These are phyloP conservation scores for Paecilomyces formosus DNA, from an alignment of 2,329 filamentous ascomycete species.

Conservation along the genomic window DNA sequence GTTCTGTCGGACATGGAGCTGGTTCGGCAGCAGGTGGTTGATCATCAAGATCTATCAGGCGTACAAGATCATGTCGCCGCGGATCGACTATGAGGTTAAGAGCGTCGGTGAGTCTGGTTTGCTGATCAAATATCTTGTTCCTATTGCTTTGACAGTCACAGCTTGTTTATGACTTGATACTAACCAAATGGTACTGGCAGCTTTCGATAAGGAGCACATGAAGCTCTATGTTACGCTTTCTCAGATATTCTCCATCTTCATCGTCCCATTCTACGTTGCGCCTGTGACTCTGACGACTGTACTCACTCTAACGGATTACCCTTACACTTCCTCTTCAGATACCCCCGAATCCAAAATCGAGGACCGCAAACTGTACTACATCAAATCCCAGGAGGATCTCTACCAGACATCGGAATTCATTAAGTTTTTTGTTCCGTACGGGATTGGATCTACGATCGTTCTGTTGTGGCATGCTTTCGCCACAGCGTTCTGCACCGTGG, in stretches of 20 bases:
- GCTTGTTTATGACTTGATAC: background rate
- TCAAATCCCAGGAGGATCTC: constrained; percentile 68
- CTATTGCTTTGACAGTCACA: background rate
- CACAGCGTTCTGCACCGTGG: constrained; percentile 57
- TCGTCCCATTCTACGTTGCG: constrained; percentile 66
- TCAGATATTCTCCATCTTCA: constrained; percentile 71
- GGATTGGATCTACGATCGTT: constrained; percentile 49
- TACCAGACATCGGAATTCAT: constrained; percentile 72
- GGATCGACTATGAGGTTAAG: constrained; percentile 61
- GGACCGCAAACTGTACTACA: constrained; percentile 51
- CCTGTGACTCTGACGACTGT: constrained; percentile 62
- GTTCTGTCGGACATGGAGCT: constrained; percentile 59
- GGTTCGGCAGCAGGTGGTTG: constrained; percentile 55
- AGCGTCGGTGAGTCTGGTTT: constrained; percentile 41
- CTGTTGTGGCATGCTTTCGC: constrained; percentile 58
- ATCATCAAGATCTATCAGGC: constrained; percentile 67
- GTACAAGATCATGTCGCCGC: constrained; percentile 77
- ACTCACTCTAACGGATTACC: constrained; percentile 50
- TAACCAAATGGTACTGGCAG: constrained; percentile 45
- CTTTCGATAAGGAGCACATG: constrained; percentile 53
- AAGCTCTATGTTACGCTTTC: constrained; percentile 67
- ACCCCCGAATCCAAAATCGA: background rate
- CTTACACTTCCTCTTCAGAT: constrained; percentile 21
- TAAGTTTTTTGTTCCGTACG: constrained; percentile 60
- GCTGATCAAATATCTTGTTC: background rate